Evolutionary conservation across 108 stramenopile genomes (phyloP), one percentile per base, ranked within the genome.

Genomic region (Discostella stelligeroides): DNA sequence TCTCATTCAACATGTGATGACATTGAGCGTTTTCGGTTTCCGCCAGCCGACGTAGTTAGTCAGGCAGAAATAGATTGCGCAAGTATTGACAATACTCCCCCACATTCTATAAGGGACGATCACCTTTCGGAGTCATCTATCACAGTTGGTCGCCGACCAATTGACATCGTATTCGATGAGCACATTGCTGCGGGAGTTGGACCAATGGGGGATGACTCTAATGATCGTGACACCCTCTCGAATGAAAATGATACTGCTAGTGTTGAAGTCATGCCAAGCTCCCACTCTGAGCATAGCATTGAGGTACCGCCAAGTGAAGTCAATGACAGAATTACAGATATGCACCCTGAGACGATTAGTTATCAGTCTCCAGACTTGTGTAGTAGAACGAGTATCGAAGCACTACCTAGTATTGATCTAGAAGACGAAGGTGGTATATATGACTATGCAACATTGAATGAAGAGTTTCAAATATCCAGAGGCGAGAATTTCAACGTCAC

Each of bases 41-140:
- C n/a, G n/a, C n/a, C 72, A 72, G 76, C 68, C 17, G 58, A 46
- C 48, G 41, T 72, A 28, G 75, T 70, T 15, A 43, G 54, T 8
- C 58, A 72, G 63, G 71, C 40, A 45, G 70, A 78, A 41, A 78
- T 78, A 1, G 76, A 78, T 24, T 37, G 66, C 20, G 76, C 70
- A 27, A 78, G 70, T 40, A 46, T 78, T 37, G 70, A 71, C 47
- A 72, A 66, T 42, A 40, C 45, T 13, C 70, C 70, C 0, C 76
- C 76, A 1, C 70, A 53, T 17, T 78, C 76, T 40, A 56, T 78
- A 0, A 23, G 76, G 23, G 76, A 78, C 42, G 76, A 78, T 1
- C 47, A 40, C 21, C 59, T 60, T 25, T 75, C 65, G 10, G 73
- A 75, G 34, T 67, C 65, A 55, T 74, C 73, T 0, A 57, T 74